These are phyloP conservation scores for Camellia sinensis DNA, from an alignment of 148 eudicot species.

Conservation along the genomic window DNA sequence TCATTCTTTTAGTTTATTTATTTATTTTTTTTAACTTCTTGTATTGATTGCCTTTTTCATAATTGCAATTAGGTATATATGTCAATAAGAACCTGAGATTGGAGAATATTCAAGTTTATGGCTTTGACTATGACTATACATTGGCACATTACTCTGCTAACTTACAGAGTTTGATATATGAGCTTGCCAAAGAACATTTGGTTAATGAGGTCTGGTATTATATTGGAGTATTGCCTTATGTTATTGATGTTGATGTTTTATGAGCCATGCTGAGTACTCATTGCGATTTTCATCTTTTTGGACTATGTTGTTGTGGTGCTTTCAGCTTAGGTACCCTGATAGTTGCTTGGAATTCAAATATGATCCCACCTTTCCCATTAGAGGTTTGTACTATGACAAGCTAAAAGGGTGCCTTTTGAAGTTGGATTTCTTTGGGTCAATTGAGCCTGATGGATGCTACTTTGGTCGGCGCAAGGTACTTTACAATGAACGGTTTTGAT, in stretches of 20 bases:
- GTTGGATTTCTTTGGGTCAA: conserved; percentile 97
- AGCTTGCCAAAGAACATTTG: conserved; percentile 92
- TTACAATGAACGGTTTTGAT: background rate
- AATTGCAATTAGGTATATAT: conserved; percentile 64
- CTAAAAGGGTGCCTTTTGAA: conserved; percentile 89
- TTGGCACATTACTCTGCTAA: conserved; percentile 87
- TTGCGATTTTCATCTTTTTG: background rate
- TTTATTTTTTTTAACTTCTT: background rate
- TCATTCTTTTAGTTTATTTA: too few species aligned
- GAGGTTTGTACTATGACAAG: conserved; percentile 93
- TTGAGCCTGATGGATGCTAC: conserved; percentile 94
- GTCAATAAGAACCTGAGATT: conserved; percentile 88
- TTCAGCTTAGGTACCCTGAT: conserved; percentile 91
- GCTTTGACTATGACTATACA: conserved; percentile 97
- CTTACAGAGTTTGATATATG: conserved; percentile 80
- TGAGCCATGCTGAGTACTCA: background rate
- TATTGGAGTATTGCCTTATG: background rate
- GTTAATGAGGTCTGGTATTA: conserved; percentile 79
- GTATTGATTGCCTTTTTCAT: conserved; percentile 9
- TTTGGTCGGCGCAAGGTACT: conserved; percentile 89
- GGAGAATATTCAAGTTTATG: conserved; percentile 86
- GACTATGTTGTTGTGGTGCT: conserved; percentile 15
- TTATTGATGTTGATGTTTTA: background rate
- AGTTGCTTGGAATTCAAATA: conserved; percentile 87
- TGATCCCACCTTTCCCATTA: conserved; percentile 80